phyloP scores from a whole-genome alignment of 495 filamentous ascomycete genomes.

The Talaromyces ruber region DNA sequence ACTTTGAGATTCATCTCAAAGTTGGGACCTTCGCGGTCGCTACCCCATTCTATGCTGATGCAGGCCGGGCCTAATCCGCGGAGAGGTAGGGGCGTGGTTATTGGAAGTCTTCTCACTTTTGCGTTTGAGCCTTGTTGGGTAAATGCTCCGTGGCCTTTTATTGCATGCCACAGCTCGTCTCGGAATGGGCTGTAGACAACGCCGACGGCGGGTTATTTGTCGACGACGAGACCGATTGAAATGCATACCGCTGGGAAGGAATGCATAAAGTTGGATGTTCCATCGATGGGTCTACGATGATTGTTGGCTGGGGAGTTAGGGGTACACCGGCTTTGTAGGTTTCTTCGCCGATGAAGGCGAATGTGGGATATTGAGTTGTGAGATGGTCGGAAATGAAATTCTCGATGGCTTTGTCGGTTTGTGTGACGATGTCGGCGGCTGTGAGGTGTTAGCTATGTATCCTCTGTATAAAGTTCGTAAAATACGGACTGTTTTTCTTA shows the following conservation, averaged over 20 bases:
- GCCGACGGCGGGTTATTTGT: conserved; percentile 51
- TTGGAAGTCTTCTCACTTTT: background rate
- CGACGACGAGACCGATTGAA: conserved; percentile 53
- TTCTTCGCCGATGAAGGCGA: background rate
- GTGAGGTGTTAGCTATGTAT: background rate
- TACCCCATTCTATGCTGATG: background rate
- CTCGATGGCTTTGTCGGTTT: background rate
- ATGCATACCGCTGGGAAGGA: conserved; percentile 67
- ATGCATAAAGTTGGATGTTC: conserved; percentile 63
- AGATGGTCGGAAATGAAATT: background rate
- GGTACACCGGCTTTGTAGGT: background rate
- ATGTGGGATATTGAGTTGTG: background rate
- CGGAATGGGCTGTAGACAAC: conserved; percentile 58
- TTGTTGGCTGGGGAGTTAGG: background rate
- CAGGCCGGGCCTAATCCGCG: background rate
- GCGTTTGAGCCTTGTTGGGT: background rate
- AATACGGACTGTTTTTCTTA: background rate
- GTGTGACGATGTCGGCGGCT: background rate
- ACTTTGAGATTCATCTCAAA: background rate
- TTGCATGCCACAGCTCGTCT: conserved; percentile 39
- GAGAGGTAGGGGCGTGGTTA: background rate
- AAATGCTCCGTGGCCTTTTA: background rate
- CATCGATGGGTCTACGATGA: background rate
- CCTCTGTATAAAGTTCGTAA: background rate
- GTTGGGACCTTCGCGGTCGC: background rate